phyloP scores from a whole-genome alignment of 1,139 yeast genomes.

The Lodderomyces theae region DNA sequence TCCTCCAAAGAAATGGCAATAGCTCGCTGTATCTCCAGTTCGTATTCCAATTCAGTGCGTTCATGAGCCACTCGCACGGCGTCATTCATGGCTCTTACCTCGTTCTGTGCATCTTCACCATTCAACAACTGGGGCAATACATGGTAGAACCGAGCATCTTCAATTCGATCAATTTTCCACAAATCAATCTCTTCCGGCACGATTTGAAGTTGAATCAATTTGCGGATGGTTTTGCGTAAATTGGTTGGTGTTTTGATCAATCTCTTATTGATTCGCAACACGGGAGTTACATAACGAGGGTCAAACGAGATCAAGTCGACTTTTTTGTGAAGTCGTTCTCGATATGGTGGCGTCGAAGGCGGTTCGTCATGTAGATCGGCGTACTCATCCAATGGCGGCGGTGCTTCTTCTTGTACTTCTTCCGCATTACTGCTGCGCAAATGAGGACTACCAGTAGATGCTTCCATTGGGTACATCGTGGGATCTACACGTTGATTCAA shows the following conservation, averaged over 20 bases:
- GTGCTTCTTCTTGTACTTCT: constrained; percentile 6
- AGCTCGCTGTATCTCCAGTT: constrained; percentile 11
- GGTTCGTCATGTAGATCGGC: constrained; percentile 3
- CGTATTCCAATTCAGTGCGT: constrained; percentile 7
- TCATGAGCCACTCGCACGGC: constrained; percentile 7
- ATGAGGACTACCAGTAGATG: background rate
- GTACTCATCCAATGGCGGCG: constrained; percentile 24
- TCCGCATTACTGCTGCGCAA: background rate
- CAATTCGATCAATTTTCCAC: constrained; percentile 39
- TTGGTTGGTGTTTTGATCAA: constrained; percentile 28
- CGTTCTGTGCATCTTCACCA: constrained; percentile 5
- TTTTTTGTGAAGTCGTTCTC: constrained; percentile 33
- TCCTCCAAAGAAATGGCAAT: constrained; percentile 14
- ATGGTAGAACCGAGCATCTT: constrained; percentile 34
- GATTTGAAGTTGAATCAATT: constrained; percentile 27
- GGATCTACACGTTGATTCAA: constrained; percentile 10
- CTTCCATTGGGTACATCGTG: constrained; percentile 4
- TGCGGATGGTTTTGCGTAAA: constrained; percentile 25
- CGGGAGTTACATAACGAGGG: constrained; percentile 36
- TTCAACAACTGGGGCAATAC: constrained; percentile 31
- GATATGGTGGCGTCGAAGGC: constrained; percentile 39
- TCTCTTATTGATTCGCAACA: constrained; percentile 34
- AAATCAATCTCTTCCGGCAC: constrained; percentile 35
- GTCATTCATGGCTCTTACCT: constrained; percentile 1
- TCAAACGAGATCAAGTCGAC: constrained; percentile 42